Evolutionary conservation across 768 basidiomycete genomes (phyloP), one percentile per base, ranked within the genome.

Genomic region (Trametes cingulata): DNA sequence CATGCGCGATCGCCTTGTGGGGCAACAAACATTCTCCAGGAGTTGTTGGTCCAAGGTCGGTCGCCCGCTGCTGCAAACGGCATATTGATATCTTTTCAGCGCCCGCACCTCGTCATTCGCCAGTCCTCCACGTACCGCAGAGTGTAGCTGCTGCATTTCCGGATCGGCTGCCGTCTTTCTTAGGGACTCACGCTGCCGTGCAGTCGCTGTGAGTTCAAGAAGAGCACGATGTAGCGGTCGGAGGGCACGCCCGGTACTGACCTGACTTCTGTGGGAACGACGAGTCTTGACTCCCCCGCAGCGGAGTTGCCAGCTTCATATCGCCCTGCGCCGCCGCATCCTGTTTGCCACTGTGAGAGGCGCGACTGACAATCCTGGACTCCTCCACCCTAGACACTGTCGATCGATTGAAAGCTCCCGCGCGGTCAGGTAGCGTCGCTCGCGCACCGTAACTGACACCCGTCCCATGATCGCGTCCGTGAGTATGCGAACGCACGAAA

Each of bases 1-100:
- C 35, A 41, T 41, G 29, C 37, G 36, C 58, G 37, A 36, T 43
- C 57, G 27, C 41, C 40, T 43, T 36, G 33, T 29, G 55, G 46
- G 56, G 47, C 22, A 42, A 40, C 47, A 57, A 57, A 57, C 56
- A 52, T 53, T 27, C 43, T 53, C 37, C 58, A 40, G 6, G 22
- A 51, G 52, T 61, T 56, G 60, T 61, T 56, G 60, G 53, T 61
- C 60, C 60, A 61, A n/a, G 35, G 22, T 55, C 2, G 45, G 47
- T 33, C 17, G 35, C 2, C 14, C 33, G 33, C 48, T 48, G 17
- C 49, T 20, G 17, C 27, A 50, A 36, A 20, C 40, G 41, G 27
- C 15, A 12, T 10, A 27, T 10, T 48, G 6, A 13, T 19, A 33
- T 27, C 25, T 17, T 37, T 20, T 37, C 54, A 24, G 43, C 33